A percentile compares a stretch with the other conserved stretches of the same genome.
phyloP scores from a whole-genome alignment of 2,329 filamentous ascomycete species.

The Fusarium nodosum region DNA sequence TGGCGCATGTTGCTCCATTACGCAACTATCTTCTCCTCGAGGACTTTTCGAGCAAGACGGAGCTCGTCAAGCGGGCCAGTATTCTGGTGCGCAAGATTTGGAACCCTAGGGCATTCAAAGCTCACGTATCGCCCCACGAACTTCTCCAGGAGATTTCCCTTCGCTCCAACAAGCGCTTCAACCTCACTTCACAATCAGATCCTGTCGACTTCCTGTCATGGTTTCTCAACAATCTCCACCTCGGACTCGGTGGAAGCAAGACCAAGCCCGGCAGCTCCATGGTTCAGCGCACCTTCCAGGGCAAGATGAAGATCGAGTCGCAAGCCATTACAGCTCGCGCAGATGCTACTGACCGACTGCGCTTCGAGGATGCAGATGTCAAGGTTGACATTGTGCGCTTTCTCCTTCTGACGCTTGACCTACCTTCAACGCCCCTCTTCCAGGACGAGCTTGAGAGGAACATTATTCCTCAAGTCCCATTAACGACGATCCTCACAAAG shows the following conservation, averaged over 20 bases:
- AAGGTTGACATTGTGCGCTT: constrained; percentile 83
- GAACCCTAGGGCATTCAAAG: constrained; percentile 97
- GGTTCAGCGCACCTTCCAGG: constrained; percentile 93
- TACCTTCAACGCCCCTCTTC: constrained; percentile 92
- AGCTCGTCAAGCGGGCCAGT: constrained; percentile 88
- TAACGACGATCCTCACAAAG: constrained; percentile 86
- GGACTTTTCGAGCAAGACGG: constrained; percentile 77
- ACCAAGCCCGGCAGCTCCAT: constrained; percentile 87
- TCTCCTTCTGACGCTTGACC: constrained; percentile 91
- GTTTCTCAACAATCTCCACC: constrained; percentile 96
- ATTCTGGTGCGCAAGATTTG: constrained; percentile 96
- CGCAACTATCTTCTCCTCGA: constrained; percentile 94
- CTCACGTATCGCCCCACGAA: constrained; percentile 97
- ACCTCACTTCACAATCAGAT: constrained; percentile 89
- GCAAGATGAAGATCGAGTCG: constrained; percentile 89
- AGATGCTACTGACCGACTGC: constrained; percentile 86
- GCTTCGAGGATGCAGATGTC: constrained; percentile 91
- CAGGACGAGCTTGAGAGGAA: constrained; percentile 95
- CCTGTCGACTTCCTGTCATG: constrained; percentile 96
- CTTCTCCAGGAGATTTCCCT: constrained; percentile 94
- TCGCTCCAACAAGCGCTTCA: constrained; percentile 92
- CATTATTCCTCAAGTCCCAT: constrained; percentile 93
- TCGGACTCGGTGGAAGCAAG: constrained; percentile 90
- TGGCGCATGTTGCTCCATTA: constrained; percentile 89
- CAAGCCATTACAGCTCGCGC: constrained; percentile 94